These are phyloP conservation scores for Raddia distichophylla DNA, from an alignment of 176 grass and related monocot genomes.

Conservation along the genomic window DNA sequence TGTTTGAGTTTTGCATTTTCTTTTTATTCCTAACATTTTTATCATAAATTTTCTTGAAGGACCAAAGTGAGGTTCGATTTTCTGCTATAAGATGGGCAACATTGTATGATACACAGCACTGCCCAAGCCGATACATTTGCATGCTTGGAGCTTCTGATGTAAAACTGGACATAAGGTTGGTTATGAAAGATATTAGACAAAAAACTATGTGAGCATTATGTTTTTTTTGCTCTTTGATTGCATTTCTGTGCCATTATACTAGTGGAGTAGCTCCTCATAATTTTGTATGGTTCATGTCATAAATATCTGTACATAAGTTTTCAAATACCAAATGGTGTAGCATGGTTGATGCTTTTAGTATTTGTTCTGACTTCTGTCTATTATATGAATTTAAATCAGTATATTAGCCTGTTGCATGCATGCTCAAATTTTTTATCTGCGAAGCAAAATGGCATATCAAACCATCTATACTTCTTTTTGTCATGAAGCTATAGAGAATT, in stretches of 20 bases:
- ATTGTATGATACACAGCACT: conserved; percentile 73
- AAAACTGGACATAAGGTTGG: conserved; percentile 91
- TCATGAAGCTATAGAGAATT: too few species aligned
- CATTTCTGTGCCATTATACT: conserved; percentile 26
- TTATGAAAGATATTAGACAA: conserved; percentile 23
- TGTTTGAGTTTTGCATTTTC: conserved; percentile 30
- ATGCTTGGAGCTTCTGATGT: conserved; percentile 87
- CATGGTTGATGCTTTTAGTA: neutral
- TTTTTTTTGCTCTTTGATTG: conserved; percentile 8
- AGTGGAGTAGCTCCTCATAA: neutral
- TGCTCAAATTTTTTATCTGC: neutral
- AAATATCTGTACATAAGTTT: conserved; percentile 3
- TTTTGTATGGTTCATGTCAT: neutral
- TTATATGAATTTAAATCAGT: neutral
- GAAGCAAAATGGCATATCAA: too few species aligned
- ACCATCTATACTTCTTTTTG: too few species aligned
- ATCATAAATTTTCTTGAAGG: conserved; percentile 60
- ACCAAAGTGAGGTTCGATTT: conserved; percentile 91
- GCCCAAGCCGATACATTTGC: conserved; percentile 94
- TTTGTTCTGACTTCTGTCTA: neutral
- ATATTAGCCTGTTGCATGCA: conserved; percentile 28
- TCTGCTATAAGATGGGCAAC: conserved; percentile 89
- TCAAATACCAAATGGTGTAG: neutral
- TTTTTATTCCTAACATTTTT: conserved; percentile 42
- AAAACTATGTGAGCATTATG: conserved; percentile 14